phyloP scores from a whole-genome alignment of 1,139 yeast species.

The Kurtzmaniella natalensis region DNA sequence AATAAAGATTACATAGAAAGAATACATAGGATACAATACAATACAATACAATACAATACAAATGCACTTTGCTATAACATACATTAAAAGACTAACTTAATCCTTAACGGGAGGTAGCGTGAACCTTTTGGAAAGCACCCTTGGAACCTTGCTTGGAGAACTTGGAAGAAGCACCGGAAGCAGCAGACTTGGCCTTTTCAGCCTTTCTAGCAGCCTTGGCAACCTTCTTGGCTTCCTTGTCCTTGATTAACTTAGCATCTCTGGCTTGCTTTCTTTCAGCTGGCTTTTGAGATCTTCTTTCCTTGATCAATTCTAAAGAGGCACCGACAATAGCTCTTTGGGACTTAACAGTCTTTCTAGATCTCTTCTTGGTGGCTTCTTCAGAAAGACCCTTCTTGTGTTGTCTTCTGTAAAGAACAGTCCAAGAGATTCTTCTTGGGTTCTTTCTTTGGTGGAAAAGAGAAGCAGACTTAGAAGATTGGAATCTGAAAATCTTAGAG shows the following conservation, averaged over 20 bases:
- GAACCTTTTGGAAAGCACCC: conserved; percentile 96
- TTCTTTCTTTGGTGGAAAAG: conserved; percentile 99
- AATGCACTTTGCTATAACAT: conserved; percentile 4
- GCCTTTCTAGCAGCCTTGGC: conserved; percentile 94
- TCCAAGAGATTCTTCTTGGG: conserved; percentile 99
- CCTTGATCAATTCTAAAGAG: conserved; percentile 95
- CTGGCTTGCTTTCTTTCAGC: conserved; percentile 98
- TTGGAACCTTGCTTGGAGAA: conserved; percentile 83
- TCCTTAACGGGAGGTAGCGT: conserved; percentile 90
- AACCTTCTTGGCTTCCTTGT: conserved; percentile 94
- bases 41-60: background rate
- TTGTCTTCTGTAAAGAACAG: conserved; percentile 98
- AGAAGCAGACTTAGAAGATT: conserved; percentile 95
- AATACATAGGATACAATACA: background rate
- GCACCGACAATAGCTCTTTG: conserved; percentile 99
- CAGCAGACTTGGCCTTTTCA: conserved; percentile 83
- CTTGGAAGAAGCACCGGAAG: conserved; percentile 59
- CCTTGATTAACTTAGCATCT: conserved; percentile 84
- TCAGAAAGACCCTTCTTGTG: conserved; percentile 99
- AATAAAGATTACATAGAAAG: conserved; percentile 9
- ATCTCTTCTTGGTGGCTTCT: conserved; percentile 95
- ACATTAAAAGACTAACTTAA: conserved; percentile 8
- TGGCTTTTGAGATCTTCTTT: conserved; percentile 95
- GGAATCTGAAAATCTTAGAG: conserved; percentile 99
- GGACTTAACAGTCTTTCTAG: conserved; percentile 96